Evolutionary conservation across 2,329 filamentous ascomycete species (phyloP).

Genomic region (Pseudocercospora crystallina): DNA sequence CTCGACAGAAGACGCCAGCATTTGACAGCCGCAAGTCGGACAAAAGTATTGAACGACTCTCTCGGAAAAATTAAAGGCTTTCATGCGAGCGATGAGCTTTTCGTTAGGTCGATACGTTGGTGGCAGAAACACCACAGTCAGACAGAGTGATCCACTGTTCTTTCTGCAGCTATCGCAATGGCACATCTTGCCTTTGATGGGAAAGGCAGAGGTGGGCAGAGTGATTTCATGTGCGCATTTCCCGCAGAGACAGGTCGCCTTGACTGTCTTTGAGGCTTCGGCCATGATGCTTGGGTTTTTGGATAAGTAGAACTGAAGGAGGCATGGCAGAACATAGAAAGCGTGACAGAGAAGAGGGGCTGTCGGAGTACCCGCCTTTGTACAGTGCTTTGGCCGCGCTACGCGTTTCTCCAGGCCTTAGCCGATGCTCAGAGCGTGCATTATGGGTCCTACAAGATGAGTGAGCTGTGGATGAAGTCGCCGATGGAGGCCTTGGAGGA

Average conservation of each 20-base stretch:
- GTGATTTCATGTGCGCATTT: slow-evolving; percentile 36
- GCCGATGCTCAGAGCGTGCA: no score
- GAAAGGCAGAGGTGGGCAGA: slow-evolving; percentile 37
- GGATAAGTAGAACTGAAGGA: no score
- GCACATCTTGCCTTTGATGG: slow-evolving; percentile 46
- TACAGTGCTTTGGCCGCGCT: no score
- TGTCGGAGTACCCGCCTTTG: no score
- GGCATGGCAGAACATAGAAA: no score
- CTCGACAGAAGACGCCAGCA: slow-evolving; percentile 23
- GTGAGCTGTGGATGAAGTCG: no score
- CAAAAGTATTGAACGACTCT: slow-evolving; percentile 49
- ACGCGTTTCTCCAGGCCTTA: no score
- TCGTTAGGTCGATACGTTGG: slow-evolving; percentile 31
- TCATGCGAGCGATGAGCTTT: slow-evolving; percentile 37
- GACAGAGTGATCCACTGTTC: slow-evolving; percentile 48
- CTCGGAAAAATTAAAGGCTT: slow-evolving; percentile 46
- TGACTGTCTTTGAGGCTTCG: slow-evolving; percentile 20
- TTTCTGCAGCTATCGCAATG: slow-evolving; percentile 54
- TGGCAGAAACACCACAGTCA: slow-evolving; percentile 45
- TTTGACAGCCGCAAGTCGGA: slow-evolving; percentile 50
- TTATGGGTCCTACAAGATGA: no score
- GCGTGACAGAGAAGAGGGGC: no score
- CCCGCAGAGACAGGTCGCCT: slow-evolving; percentile 40
- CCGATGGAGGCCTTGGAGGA: no score
- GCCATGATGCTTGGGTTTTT: slow-evolving; percentile 9